phyloP scores from a whole-genome alignment of 208 protist genomes.

The Borovskyia barvae region DNA sequence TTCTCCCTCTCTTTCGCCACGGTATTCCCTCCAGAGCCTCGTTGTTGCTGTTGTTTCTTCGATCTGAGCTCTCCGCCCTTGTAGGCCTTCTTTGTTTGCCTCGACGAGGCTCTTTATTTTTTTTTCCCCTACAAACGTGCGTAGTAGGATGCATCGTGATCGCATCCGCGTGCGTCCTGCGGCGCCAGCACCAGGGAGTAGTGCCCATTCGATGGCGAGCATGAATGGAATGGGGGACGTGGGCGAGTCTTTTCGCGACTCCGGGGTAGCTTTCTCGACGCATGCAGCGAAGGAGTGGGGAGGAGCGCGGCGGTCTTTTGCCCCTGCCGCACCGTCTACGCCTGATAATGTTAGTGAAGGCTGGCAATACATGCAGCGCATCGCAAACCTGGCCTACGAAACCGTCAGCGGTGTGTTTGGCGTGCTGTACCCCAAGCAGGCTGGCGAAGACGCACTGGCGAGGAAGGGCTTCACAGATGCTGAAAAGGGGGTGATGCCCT shows the following conservation, averaged over 20 bases:
- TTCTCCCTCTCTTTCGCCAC: too few relatives aligned
- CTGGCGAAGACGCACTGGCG: background rate
- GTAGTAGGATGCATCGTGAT: slow-evolving; percentile 30
- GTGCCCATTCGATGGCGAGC: background rate
- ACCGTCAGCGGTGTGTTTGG: slow-evolving; percentile 23
- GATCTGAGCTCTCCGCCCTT: too few relatives aligned
- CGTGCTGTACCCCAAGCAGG: background rate
- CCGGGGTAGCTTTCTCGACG: background rate
- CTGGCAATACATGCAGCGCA: slow-evolving; percentile 14
- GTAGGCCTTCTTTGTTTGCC: too few relatives aligned
- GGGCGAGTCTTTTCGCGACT: background rate
- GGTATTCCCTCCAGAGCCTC: too few relatives aligned
- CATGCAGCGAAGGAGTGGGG: background rate
- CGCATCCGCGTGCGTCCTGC: slow-evolving; percentile 28
- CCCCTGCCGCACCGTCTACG: too few relatives aligned
- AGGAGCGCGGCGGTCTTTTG: background rate
- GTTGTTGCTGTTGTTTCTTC: too few relatives aligned
- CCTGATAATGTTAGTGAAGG: background rate
- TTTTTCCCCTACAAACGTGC: too few relatives aligned
- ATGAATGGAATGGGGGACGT: background rate
- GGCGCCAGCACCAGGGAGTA: too few relatives aligned
- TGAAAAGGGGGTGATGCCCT: background rate
- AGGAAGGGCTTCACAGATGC: background rate
- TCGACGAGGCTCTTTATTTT: slow-evolving; percentile 1
- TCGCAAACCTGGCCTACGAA: slow-evolving; percentile 9